Evolutionary conservation across 257 asterid species (phyloP).

Genomic region (Ligustrum vulgare): DNA sequence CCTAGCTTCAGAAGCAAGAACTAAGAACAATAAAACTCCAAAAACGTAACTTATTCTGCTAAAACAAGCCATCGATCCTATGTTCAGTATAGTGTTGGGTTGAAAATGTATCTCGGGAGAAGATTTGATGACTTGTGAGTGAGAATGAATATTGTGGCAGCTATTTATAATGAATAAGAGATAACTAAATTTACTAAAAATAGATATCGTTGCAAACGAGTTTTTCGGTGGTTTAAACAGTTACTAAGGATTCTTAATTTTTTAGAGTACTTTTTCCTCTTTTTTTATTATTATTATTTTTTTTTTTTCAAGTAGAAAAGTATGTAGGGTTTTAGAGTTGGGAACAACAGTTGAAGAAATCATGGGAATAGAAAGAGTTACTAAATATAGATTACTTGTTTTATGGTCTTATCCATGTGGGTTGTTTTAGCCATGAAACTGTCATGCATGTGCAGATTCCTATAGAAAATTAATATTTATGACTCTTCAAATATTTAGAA

Average conservation of each 20-base stretch:
- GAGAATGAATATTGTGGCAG: not conserved
- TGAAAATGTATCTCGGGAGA: not conserved
- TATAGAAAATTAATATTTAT: not conserved
- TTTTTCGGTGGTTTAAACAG: conserved; percentile 6
- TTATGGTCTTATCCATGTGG: not conserved
- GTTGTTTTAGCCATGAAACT: conserved; percentile 1
- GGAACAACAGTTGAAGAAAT: not conserved
- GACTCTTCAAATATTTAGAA: not conserved
- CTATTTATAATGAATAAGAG: not conserved
- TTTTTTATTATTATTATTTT: not conserved
- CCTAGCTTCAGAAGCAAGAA: not conserved
- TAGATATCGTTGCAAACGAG: not conserved
- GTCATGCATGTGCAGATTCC: not conserved
- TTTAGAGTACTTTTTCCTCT: not conserved
- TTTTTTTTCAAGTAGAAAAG: too few relatives aligned
- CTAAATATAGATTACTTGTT: not conserved
- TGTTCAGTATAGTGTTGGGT: not conserved
- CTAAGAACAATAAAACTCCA: not conserved
- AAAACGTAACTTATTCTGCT: not conserved
- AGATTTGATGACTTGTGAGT: not conserved
- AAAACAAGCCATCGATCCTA: not conserved
- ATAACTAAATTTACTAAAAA: not conserved
- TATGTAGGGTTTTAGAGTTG: not conserved
- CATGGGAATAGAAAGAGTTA: not conserved
- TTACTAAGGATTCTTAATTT: not conserved